phyloP scores from a whole-genome alignment of 164 flowering plant genomes.

The Umbellularia californica region DNA sequence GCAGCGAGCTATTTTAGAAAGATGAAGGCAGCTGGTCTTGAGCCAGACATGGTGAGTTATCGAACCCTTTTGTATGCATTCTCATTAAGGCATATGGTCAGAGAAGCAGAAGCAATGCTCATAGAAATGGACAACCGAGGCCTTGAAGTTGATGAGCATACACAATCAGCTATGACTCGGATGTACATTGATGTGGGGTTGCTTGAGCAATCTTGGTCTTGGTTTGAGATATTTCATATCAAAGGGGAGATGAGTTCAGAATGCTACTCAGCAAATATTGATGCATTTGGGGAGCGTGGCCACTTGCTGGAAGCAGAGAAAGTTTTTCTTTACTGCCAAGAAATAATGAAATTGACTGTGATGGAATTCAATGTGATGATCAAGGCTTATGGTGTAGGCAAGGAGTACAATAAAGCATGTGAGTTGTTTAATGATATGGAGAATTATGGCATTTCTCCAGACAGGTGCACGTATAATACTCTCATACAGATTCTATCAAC shows the following conservation, averaged over 20 bases:
- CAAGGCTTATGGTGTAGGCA: conserved; percentile 83
- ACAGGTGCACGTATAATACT: conserved; percentile 69
- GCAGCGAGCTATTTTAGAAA: conserved; percentile 54
- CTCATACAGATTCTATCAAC: conserved; percentile 69
- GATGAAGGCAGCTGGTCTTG: conserved; percentile 63
- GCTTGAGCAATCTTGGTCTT: conserved; percentile 73
- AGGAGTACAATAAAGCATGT: conserved; percentile 59
- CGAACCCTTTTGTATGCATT: conserved; percentile 85
- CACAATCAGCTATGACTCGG: conserved; percentile 79
- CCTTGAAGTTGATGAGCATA: conserved; percentile 75
- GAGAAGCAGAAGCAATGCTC: conserved; percentile 63
- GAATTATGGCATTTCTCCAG: conserved; percentile 53
- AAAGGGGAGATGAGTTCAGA: conserved; percentile 68
- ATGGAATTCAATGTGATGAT: conserved; percentile 90
- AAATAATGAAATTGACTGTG: conserved; percentile 41
- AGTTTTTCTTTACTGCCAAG: conserved; percentile 63
- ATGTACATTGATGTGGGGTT: conserved; percentile 82
- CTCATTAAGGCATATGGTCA: conserved; percentile 76
- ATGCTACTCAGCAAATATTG: conserved; percentile 87
- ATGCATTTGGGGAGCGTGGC: conserved; percentile 90
- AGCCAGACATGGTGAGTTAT: conserved; percentile 76
- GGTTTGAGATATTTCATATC: conserved; percentile 78
- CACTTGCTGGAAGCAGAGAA: conserved; percentile 63
- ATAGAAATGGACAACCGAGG: conserved; percentile 68
- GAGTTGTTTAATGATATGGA: conserved; percentile 65